A percentile compares a stretch with the other conserved stretches of the same genome.
phyloP scores from a whole-genome alignment of 305 asterid genomes.

The Fraxinus floribunda region DNA sequence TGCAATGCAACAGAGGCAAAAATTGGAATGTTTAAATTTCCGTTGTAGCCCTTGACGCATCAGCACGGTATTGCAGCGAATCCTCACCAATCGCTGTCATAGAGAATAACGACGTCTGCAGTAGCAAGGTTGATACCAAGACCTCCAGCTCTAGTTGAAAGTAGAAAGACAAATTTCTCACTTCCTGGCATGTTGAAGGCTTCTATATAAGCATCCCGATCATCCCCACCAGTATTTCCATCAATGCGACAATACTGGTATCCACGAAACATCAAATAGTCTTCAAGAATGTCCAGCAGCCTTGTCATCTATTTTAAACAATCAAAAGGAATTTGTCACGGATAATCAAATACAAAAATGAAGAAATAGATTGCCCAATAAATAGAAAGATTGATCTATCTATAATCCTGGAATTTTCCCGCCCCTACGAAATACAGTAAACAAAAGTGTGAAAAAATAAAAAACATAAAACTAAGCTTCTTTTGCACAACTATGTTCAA shows the following conservation, averaged over 20 bases:
- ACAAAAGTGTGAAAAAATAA: neutral
- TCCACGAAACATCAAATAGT: slow-evolving; percentile 87
- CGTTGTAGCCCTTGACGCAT: slow-evolving; percentile 4
- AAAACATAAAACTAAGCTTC: neutral
- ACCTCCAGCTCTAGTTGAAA: slow-evolving; percentile 99
- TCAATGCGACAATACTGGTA: slow-evolving; percentile 90
- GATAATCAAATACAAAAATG: slow-evolving; percentile 1
- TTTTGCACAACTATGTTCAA: neutral
- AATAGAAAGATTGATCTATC: neutral
- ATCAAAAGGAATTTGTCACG: slow-evolving; percentile 22
- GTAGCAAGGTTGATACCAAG: slow-evolving; percentile 99
- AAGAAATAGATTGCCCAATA: neutral
- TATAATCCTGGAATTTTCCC: neutral
- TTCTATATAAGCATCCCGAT: slow-evolving; percentile 97
- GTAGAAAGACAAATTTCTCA: slow-evolving; percentile 86
- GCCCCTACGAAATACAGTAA: neutral
- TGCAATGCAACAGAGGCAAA: slow-evolving; percentile 34
- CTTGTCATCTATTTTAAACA: slow-evolving; percentile 78
- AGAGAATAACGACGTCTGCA: slow-evolving; percentile 96
- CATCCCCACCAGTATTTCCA: slow-evolving; percentile 99
- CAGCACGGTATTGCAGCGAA: slow-evolving; percentile 11
- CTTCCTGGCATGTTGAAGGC: slow-evolving; percentile 92
- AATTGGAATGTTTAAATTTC: slow-evolving; percentile 9
- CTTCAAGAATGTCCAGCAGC: slow-evolving; percentile 96
- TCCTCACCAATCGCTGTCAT: slow-evolving; percentile 96